A percentile compares a stretch with the other conserved stretches of the same genome.
Evolutionary conservation across 768 basidiomycete genomes (phyloP).

Genomic region (Myochromella boudieri): DNA sequence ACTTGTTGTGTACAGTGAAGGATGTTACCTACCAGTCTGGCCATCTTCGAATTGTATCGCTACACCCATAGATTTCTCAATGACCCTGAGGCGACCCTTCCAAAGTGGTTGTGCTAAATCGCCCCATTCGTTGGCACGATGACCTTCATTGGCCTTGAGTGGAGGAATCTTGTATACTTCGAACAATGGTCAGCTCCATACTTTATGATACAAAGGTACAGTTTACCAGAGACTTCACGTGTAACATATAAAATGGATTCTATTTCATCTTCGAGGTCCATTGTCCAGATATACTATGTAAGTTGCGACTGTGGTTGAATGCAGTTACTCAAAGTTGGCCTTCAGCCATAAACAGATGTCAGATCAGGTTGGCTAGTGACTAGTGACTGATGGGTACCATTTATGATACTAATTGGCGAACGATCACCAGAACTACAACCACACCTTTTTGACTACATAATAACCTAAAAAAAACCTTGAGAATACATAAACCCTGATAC

Average conservation of each 20-base stretch:
- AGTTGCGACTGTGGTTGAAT: too few species aligned
- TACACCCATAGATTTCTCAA: slow-evolving; percentile 72
- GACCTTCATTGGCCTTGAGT: slow-evolving; percentile 81
- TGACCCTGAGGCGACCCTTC: slow-evolving; percentile 88
- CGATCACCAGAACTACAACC: too few species aligned
- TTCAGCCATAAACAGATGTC: slow-evolving; percentile 2
- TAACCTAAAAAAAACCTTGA: too few species aligned
- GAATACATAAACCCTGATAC: not conserved
- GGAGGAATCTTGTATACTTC: slow-evolving; percentile 92
- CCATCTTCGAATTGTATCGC: slow-evolving; percentile 79
- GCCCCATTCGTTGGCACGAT: slow-evolving; percentile 92
- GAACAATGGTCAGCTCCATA: slow-evolving; percentile 11
- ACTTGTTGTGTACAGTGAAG: not conserved
- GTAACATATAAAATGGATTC: slow-evolving; percentile 88
- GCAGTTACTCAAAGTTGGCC: too few species aligned
- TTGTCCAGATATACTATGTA: slow-evolving; percentile 23
- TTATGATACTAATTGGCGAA: too few species aligned
- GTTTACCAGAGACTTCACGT: slow-evolving; percentile 85
- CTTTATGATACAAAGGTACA: not conserved
- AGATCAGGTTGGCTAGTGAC: slow-evolving; percentile 4
- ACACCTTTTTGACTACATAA: too few species aligned
- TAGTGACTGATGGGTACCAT: too few species aligned
- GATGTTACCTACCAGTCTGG: slow-evolving; percentile 58
- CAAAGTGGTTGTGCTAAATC: slow-evolving; percentile 81
- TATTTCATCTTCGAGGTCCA: slow-evolving; percentile 76